Evolutionary conservation across 192 early-diverging fungal genomes (phyloP), one percentile per base, ranked within the genome.

Genomic region (Umbelopsis ramanniana): DNA sequence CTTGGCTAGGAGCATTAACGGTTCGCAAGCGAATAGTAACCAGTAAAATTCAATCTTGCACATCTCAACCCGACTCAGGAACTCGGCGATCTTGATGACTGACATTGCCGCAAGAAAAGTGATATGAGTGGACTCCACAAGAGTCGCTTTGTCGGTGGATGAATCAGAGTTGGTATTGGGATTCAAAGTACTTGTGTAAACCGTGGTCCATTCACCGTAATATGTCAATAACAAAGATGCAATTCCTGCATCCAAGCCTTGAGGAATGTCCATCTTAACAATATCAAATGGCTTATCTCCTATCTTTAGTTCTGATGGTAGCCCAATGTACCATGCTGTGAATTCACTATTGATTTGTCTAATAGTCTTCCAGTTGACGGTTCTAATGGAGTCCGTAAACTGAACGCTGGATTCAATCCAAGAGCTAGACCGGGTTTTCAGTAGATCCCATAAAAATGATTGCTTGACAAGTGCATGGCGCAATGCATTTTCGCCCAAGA

Each of bases 211-310:
- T 54, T 54, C 53, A 26, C 53, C 53, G 23, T 54, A 54, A 54
- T 22, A 54, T 0, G 23, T 0, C 4, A 54, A 7, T 29, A 23
- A 23, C 11, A 54, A 6, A 26, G 12, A 22, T 3, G 23, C 22
- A 24, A 54, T 22, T 11, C 53, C 8, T 22, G 26, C 10, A 14
- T 22, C 6, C 26, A 9, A 26, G 53, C 26, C 53, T 54, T 26
- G 6, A 24, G 53, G 23, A 26, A 54, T 54, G 26, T 54, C 53
- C 23, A 29, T 6, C 12, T 26, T 26, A 6, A 14, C 23, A 23
- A 54, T 54, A 54, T 54, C 53, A 24, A 54, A 54, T 26, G 53
- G 53, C 12, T 54, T 26, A 14, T 54, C 53, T 54, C 53, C 53
- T 26, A 54, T 54, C 53, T 54, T 23, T 9, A 54, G 23, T 2